Conservation (phyloP, 2,329 filamentous ascomycete genomes). For the Aureobasidium subglaciale region DNA sequence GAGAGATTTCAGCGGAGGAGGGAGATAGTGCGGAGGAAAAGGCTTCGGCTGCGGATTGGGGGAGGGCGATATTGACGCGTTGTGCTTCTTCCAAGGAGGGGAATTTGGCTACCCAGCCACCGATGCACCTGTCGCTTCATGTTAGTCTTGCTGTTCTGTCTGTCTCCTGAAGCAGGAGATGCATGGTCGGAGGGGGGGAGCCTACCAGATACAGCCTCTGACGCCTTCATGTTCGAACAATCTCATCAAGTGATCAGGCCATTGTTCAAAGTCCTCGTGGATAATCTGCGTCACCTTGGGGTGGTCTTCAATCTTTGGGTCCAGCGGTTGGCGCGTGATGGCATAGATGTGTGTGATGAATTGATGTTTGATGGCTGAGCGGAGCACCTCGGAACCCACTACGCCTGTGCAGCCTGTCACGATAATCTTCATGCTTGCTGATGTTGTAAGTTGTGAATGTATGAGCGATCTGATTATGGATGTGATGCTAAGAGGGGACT, state of each 20-base stretch:
- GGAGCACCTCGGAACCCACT: slow-evolving; percentile 48
- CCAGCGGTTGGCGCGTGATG: slow-evolving; percentile 27
- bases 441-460: too few species aligned
- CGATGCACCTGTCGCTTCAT: slow-evolving; percentile 19
- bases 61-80: slow-evolving; percentile 26
- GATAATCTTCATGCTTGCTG: slow-evolving; percentile 50
- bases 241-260: slow-evolving; percentile 38
- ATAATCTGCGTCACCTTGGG: slow-evolving; percentile 30
- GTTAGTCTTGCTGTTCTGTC: background rate
- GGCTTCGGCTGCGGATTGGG: slow-evolving; percentile 27
- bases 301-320: slow-evolving; percentile 23
- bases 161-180: background rate
- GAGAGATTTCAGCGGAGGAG: slow-evolving; percentile 19
- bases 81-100: slow-evolving; percentile 25
- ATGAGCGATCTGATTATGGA: too few species aligned
- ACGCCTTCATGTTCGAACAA: slow-evolving; percentile 33
- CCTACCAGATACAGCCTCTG: slow-evolving; percentile 41
- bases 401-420: slow-evolving; percentile 53
- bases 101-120: slow-evolving; percentile 22
- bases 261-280: slow-evolving; percentile 46
- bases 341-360: slow-evolving; percentile 40
- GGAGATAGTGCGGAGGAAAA: slow-evolving; percentile 25
- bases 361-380: slow-evolving; percentile 43
- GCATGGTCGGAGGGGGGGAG: background rate
- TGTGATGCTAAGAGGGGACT: too few species aligned